Evolutionary conservation across 495 filamentous ascomycete species (phyloP), one percentile per base, ranked within the genome.

Genomic region (Daldinia loculata): DNA sequence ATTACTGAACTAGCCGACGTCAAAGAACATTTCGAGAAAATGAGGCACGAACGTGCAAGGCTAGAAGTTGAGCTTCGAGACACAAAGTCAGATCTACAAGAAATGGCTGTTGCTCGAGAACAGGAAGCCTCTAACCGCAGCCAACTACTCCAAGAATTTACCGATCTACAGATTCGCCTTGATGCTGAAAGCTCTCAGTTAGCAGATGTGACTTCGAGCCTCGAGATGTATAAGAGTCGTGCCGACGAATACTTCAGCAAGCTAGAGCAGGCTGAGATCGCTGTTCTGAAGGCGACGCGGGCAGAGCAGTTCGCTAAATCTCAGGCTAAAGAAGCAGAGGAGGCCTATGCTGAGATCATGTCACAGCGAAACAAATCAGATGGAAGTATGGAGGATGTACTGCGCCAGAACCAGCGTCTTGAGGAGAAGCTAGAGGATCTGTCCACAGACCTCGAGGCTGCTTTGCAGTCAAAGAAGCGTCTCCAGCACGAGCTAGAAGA

Each of bases 401-500:
- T 97, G 77, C 89, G 90, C 32, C 92, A 95, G 74, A 92, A 91
- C 26, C 94, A 98, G 81, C 89, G 91, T 38, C 89, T 92, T 24
- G 95, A 98, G 76, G 95, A 95, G 77, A 91, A 90, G 68, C 86
- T 98, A 72, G 95, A 98, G 72, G 95, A 99, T 78, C 83, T 98
- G 67, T 90, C 91, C 8, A 93, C 95, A 6, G 95, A 99, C 78
- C 86, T 98, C 6, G 90, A 94, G 45, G 90, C 87, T 41, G 95
- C 93, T 14, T 81, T 93, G 24, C 94, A 98, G 81, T 89, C 94
- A 6, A 97, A 96, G 84, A 97, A 97, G 78, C 89, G 95, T 50
- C 87, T 99, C 6, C 95, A 99, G 80, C 94, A 99, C 76, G 95
- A 99, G 78, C 91, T 99, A 4, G 95, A 98, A 80, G 95, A 99